Evolutionary conservation across 306 rosid species (phyloP).

Genomic region (Calophaca sinica): DNA sequence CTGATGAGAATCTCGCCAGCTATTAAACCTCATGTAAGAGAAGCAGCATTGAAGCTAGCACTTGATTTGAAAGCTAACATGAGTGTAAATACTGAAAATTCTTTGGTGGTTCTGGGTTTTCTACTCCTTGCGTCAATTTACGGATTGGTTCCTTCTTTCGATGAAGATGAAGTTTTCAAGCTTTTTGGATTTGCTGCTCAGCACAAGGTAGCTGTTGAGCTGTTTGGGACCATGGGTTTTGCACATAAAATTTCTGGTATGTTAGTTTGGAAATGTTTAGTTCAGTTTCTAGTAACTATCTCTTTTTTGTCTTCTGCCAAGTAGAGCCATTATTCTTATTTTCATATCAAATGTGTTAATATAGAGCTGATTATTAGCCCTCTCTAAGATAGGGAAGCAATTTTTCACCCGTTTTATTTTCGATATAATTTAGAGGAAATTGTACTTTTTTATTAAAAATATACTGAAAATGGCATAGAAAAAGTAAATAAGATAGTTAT

Average conservation of each 20-base stretch:
- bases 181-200: neutral
- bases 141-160: no score
- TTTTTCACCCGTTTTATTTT: no score
- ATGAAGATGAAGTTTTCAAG: no score
- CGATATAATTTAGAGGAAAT: no score
- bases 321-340: neutral
- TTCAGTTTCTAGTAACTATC: neutral
- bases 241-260: slow-evolving; percentile 5
- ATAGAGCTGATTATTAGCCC: no score
- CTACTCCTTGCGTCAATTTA: no score
- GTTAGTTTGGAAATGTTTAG: neutral
- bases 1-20: neutral
- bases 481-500: neutral
- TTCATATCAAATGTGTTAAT: neutral
- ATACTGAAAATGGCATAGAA: neutral
- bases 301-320: neutral
- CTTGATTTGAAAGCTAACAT: no score
- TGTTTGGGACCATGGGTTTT: slow-evolving; percentile 24
- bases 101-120: neutral
- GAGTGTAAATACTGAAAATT: neutral
- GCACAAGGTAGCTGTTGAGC: slow-evolving; percentile 1
- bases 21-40: neutral
- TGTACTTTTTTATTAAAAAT: no score
- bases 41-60: neutral
- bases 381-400: no score